These are phyloP conservation scores for Pterocarpus santalinus DNA, from an alignment of 306 rosid genomes.

Conservation along the genomic window DNA sequence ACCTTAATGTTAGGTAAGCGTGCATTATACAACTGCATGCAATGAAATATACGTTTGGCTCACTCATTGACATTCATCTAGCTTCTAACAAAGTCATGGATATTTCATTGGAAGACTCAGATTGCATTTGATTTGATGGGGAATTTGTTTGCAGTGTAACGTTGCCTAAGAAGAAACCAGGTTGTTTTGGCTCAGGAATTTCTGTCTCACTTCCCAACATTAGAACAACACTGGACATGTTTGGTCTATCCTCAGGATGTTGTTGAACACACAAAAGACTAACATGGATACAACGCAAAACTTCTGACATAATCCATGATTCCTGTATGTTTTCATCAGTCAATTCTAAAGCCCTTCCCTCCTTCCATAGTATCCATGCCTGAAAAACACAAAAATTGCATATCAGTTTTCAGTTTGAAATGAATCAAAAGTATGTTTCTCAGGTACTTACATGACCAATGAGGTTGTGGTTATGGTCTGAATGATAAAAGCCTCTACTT, in stretches of 20 bases:
- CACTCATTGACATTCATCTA: background rate
- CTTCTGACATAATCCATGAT: background rate
- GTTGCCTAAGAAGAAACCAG: background rate
- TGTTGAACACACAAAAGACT: constrained; percentile 31
- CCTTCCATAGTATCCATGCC: constrained; percentile 37
- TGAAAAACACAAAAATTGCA: background rate
- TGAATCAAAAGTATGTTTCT: background rate
- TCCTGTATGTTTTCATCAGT: background rate
- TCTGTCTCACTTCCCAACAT: constrained; percentile 1
- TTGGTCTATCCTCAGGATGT: background rate
- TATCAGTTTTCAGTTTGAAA: background rate
- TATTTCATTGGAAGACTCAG: background rate
- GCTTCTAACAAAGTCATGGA: background rate
- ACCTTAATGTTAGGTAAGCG: no score
- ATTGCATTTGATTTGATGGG: background rate
- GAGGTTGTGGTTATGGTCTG: background rate
- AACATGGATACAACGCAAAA: constrained; percentile 22
- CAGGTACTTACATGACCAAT: constrained; percentile 19
- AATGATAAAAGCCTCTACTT: background rate
- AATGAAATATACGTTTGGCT: background rate
- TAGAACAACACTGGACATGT: background rate
- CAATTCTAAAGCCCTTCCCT: background rate
- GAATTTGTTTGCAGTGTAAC: background rate
- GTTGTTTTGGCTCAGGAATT: background rate
- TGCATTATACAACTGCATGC: background rate